Base-by-base conservation (phyloP, 495 filamentous ascomycete genomes). In the Neurospora intermedia region DNA sequence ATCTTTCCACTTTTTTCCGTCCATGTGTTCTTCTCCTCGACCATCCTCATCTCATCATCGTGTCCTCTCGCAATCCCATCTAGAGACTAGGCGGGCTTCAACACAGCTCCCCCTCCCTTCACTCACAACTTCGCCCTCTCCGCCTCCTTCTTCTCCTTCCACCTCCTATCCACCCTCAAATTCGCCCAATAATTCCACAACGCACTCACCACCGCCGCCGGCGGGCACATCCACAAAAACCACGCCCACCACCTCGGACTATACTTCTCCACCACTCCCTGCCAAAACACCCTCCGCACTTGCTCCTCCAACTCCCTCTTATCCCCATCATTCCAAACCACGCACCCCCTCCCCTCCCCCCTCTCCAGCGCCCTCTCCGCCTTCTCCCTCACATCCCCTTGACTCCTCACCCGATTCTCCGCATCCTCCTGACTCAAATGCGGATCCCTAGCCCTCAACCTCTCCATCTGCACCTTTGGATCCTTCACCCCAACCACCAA, bases 251-350 rank as follows among this genome's bases (percentile, higher is more conserved):
- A 94, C 70, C 84, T 79, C 46, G 92, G 91, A 82, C 92, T 93
- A 31, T 80, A 80, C 71, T 72, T 84, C 77, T 80, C 81, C n/a
- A 97, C 82, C 74, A 84, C 87, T 15, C 71, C 73, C 84, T 96
- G 87, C 54, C 54, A 62, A 15, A 62, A 62, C 8, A 89, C 90
- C 73, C 80, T 83, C 71, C 83, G 81, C 1, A 98, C 82, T 78
- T 93, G 89, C 48, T 71, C 74, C 80, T 86, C 84, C 77, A 98
- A 78, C 70, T 93, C 88, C 45, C 88, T 89, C 78, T 82, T 89
- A 35, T 85, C 89, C 3, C 87, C 88, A 84, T 98, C 94, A 85
- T 99, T 99, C 90, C 89, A 91, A 16, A 98, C 87, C 54, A 97
- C 92, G 15, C 91, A 86, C 0, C 96, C 96, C 73, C 79, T 81